phyloP scores from a whole-genome alignment of 495 filamentous ascomycete genomes.

The Thermothielavioides terrestris region DNA sequence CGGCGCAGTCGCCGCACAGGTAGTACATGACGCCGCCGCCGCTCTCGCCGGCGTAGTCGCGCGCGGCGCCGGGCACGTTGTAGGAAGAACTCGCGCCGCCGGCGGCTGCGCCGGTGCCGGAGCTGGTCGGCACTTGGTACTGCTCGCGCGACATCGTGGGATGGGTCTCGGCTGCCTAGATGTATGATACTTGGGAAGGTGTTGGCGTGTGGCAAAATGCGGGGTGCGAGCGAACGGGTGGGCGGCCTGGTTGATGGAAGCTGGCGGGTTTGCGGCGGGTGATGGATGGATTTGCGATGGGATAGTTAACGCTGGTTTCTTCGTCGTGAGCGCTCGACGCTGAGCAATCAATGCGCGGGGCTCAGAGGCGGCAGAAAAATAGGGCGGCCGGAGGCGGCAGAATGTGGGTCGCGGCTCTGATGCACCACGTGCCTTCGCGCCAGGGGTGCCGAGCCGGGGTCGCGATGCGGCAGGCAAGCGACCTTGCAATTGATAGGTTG shows the following conservation, averaged over 20 bases:
- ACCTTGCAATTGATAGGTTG: neutral
- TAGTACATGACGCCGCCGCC: conserved; percentile 57
- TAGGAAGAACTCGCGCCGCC: conserved; percentile 18
- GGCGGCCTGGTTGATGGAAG: neutral
- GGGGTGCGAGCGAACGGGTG: neutral
- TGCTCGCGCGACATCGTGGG: conserved; percentile 51
- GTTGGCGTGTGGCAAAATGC: neutral
- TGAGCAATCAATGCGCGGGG: conserved; percentile 4
- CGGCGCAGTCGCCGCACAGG: conserved; percentile 87
- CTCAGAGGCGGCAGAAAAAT: conserved; percentile 23
- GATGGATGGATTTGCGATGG: neutral
- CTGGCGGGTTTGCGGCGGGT: neutral
- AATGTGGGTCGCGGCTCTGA: conserved; percentile 7
- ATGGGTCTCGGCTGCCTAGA: too few species aligned
- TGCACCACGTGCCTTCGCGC: neutral
- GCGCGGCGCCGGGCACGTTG: conserved; percentile 7
- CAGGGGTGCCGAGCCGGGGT: neutral
- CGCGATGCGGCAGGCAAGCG: conserved; percentile 1
- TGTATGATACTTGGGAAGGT: too few species aligned
- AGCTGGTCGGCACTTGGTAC: conserved; percentile 48
- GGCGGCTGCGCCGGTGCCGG: conserved; percentile 24
- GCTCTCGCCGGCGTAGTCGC: conserved; percentile 25
- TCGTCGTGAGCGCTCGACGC: too few species aligned
- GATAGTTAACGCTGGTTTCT: too few species aligned
- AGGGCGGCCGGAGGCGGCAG: conserved; percentile 25